Conservation (phyloP, 1,139 yeast species). For the Trichomonascaceae sp. region DNA sequence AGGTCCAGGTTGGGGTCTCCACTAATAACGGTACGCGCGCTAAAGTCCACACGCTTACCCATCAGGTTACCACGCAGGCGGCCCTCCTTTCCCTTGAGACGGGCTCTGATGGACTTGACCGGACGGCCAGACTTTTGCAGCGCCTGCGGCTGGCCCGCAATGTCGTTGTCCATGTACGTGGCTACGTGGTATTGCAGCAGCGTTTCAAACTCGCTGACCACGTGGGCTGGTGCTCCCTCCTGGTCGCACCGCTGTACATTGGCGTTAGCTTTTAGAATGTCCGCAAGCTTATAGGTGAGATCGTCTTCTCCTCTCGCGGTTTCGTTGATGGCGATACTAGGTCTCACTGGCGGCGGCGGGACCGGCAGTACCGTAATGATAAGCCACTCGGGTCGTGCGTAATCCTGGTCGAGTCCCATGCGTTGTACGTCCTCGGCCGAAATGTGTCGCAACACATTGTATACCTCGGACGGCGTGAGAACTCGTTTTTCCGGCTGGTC, state of each 20-base stretch:
- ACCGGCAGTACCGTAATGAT: slow-evolving; percentile 92
- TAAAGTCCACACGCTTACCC: slow-evolving; percentile 99
- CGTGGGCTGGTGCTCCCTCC: slow-evolving; percentile 99
- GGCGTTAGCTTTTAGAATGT: slow-evolving; percentile 88
- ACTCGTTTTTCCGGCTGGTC: slow-evolving; percentile 91
- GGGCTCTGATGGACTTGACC: slow-evolving; percentile 93
- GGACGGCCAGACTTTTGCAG: slow-evolving; percentile 98
- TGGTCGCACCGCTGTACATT: slow-evolving; percentile 92
- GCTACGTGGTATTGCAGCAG: slow-evolving; percentile 95
- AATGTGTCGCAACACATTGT: slow-evolving; percentile 85
- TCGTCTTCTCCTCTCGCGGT: slow-evolving; percentile 99
- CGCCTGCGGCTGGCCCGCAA: slow-evolving; percentile 99
- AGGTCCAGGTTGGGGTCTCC: slow-evolving; percentile 97
- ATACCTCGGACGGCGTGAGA: slow-evolving; percentile 76
- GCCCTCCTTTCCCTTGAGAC: slow-evolving; percentile 98
- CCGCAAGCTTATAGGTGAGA: slow-evolving; percentile 93
- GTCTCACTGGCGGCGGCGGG: slow-evolving; percentile 99
- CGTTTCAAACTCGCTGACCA: slow-evolving; percentile 90
- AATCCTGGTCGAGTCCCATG: slow-evolving; percentile 87
- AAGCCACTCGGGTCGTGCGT: slow-evolving; percentile 99
- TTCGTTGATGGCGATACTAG: slow-evolving; percentile 94
- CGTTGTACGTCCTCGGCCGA: slow-evolving; percentile 68
- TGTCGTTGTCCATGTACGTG: slow-evolving; percentile 99
- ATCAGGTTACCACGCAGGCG: slow-evolving; percentile 95
- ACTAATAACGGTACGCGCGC: slow-evolving; percentile 97